Conservation (phyloP, 2,329 filamentous ascomycete genomes). For the Diplodia scrobiculata region DNA sequence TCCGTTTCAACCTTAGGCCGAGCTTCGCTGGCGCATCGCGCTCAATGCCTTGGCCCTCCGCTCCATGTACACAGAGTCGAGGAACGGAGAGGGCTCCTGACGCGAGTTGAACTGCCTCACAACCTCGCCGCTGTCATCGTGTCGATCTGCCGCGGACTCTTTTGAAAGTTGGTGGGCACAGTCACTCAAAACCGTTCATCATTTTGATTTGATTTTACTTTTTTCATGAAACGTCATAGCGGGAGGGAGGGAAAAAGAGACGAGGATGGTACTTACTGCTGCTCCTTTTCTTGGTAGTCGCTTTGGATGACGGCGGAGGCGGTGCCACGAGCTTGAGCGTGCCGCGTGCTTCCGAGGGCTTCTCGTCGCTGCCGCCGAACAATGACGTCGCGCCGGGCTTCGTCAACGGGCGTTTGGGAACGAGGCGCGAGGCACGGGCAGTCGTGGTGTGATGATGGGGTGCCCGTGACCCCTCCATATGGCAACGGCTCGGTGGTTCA, state of each 20-base stretch:
- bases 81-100: constrained; percentile 16
- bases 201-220: background rate
- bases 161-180: no score
- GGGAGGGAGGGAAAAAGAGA: background rate
- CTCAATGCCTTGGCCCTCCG: background rate
- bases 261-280: background rate
- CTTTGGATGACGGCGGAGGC: background rate
- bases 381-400: constrained; percentile 3
- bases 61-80: constrained; percentile 17
- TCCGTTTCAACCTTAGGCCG: background rate
- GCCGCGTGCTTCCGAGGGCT: constrained; percentile 14
- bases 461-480: background rate
- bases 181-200: background rate
- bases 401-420: constrained; percentile 5
- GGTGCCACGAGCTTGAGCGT: background rate
- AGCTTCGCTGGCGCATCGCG: constrained; percentile 1
- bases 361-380: background rate
- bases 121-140: background rate
- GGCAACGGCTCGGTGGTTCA: no score
- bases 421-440: background rate
- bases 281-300: background rate
- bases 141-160: background rate
- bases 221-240: background rate
- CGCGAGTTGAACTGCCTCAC: constrained; percentile 17
- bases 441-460: background rate